A percentile compares a stretch with the other conserved stretches of the same genome.
Evolutionary conservation across 306 rosid species (phyloP).

Genomic region (Corylus avellana): DNA sequence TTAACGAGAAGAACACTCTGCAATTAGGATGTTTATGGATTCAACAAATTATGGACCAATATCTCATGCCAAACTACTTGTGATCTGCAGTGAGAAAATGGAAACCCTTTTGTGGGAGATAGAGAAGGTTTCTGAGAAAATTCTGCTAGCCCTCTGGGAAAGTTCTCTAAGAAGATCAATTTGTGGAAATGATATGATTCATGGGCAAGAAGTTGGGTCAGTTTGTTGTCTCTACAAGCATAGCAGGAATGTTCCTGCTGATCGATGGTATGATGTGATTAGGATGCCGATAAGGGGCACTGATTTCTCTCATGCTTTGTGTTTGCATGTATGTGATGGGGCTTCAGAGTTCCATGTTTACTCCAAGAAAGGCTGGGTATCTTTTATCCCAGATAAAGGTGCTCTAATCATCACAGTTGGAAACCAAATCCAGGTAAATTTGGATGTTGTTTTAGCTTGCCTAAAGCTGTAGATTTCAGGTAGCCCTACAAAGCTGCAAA

Average conservation of each 20-base stretch:
- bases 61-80: conserved; percentile 17
- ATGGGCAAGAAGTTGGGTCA: conserved; percentile 44
- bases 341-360: conserved; percentile 78
- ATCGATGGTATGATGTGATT: conserved; percentile 63
- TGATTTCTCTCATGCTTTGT: conserved; percentile 76
- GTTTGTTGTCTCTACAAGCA: conserved; percentile 71
- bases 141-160: conserved; percentile 31
- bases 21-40: not conserved
- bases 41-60: not conserved
- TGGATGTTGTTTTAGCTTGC: not conserved
- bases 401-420: conserved; percentile 71
- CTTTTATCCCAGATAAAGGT: conserved; percentile 61
- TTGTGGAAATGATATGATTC: conserved; percentile 15
- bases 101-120: conserved; percentile 45
- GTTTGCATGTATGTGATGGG: conserved; percentile 68
- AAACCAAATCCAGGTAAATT: conserved; percentile 70
- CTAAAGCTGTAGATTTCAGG: not conserved
- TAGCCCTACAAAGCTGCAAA: conserved; percentile 5
- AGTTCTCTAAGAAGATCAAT: conserved; percentile 25
- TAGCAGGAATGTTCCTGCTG: conserved; percentile 17
- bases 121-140: conserved; percentile 58
- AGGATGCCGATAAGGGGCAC: conserved; percentile 81
- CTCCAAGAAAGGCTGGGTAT: conserved; percentile 86
- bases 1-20: not conserved
- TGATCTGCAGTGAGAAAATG: conserved; percentile 62